These are phyloP conservation scores for Bocquillonia castaneifolia DNA, from an alignment of 441 rosid genomes.

Conservation along the genomic window DNA sequence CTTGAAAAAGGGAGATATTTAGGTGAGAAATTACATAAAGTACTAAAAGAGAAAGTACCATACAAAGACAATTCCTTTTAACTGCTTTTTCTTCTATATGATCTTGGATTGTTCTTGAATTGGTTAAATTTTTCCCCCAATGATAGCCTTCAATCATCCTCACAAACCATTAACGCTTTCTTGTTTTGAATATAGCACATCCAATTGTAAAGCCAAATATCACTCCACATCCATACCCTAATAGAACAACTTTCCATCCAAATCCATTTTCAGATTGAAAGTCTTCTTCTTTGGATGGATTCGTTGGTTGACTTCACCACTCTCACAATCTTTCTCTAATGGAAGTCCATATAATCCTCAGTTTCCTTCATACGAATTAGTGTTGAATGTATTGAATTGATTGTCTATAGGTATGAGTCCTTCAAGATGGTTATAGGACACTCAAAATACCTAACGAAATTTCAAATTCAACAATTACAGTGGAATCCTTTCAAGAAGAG, in stretches of 20 bases:
- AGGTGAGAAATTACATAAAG: too few relatives aligned
- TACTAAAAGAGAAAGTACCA: too few relatives aligned
- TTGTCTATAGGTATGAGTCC: background rate
- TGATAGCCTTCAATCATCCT: background rate
- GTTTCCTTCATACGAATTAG: conserved; percentile 13
- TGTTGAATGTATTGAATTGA: conserved; percentile 10
- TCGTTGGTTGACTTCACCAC: too few relatives aligned
- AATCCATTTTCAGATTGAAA: background rate
- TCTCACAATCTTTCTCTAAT: background rate
- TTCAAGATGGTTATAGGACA: conserved; percentile 4
- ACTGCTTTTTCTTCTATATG: background rate
- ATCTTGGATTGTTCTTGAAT: background rate
- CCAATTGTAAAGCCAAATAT: background rate
- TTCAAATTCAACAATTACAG: background rate
- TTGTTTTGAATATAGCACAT: background rate
- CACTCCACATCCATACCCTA: conserved; percentile 1
- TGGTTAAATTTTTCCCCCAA: background rate
- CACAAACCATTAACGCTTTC: conserved; percentile 15
- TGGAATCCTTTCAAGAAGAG: conserved; percentile 1
- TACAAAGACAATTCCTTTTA: too few relatives aligned
- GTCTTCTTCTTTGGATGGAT: background rate
- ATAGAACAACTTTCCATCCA: conserved; percentile 8
- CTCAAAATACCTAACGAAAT: conserved; percentile 1
- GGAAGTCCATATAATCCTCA: conserved; percentile 11
- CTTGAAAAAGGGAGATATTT: too few relatives aligned